phyloP scores from a whole-genome alignment of 2,329 filamentous ascomycete genomes.

The Beauveria asiatica region DNA sequence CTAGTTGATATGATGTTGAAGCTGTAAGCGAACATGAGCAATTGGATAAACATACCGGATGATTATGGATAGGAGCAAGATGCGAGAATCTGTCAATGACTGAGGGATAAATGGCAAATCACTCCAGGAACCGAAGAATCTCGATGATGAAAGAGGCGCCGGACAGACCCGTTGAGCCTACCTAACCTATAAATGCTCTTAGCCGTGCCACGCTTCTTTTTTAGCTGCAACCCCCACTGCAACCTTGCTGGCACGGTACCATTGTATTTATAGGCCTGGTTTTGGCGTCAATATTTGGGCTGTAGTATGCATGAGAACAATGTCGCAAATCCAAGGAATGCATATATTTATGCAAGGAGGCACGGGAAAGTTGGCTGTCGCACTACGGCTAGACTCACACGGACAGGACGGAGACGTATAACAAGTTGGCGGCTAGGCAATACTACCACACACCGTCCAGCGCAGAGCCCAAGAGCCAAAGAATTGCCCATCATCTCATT shows the following conservation, averaged over 20 bases:
- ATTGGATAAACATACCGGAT: background rate
- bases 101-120: background rate
- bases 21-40: background rate
- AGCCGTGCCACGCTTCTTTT: background rate
- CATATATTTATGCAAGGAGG: too few species aligned
- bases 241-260: background rate
- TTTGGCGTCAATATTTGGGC: background rate
- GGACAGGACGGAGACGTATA: too few species aligned
- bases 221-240: background rate
- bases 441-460: too few species aligned
- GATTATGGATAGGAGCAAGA: background rate
- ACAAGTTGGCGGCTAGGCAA: too few species aligned
- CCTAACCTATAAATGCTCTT: background rate
- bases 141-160: conserved; percentile 10
- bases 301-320: too few species aligned
- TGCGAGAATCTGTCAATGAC: background rate
- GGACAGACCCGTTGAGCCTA: background rate
- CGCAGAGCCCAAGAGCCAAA: too few species aligned
- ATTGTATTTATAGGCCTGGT: background rate
- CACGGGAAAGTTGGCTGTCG: too few species aligned
- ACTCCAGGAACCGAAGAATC: background rate
- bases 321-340: too few species aligned
- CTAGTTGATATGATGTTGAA: background rate
- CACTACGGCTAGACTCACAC: too few species aligned
- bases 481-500: too few species aligned